Base-by-base conservation (phyloP, 305 asterid species). In the Fraxinus sp. region DNA sequence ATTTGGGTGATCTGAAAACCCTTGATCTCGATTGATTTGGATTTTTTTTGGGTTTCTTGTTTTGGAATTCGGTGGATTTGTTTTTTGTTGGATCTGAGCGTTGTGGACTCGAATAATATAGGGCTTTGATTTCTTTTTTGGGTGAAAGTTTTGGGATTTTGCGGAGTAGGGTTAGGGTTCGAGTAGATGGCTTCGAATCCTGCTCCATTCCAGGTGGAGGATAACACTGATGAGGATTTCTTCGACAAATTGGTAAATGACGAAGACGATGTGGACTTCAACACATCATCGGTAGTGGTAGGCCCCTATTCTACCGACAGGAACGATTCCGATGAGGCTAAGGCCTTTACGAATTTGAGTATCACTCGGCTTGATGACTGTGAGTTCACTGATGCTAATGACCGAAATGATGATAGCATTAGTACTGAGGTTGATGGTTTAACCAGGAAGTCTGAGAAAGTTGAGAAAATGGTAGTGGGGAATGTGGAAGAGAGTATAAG, bases 191-290 rank as follows among this genome's bases (percentile, higher is more conserved):
- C 98, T 85, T 91, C 94, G 64, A 90, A 90, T 93, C 98, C 98
- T 93, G 93, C 92, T 95, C 98, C 97, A 89, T 93, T 92, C 77
- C 70, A 79, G 90, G 90, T 93, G 96, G 98, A 95, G 97, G 98
- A 95, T 93, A 92, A 90, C 87, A 90, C 97, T n/a, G 98, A 93
- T 86, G 97, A 92, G 87, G 97, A 91, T 85, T 95, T 93, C 85
- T 95, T 95, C 76, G 96, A 95, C 83, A 91, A 95, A 52, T 88
- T 95, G 90, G 97, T 92, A 84, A 84, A 89, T 83, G 98, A 92
- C 70, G 98, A 92, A 33, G 96, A 92, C 30, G 94, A 90, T 80
- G 83, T 85, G 81, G 92, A 82, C 89, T 89, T 88, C 79, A 91
- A 86, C 83, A 22, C 83, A 11, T 73, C 86, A 1, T 78, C 82